Evolutionary conservation across 75 land plant genomes (phyloP).

Genomic region (Larix kaempferi): DNA sequence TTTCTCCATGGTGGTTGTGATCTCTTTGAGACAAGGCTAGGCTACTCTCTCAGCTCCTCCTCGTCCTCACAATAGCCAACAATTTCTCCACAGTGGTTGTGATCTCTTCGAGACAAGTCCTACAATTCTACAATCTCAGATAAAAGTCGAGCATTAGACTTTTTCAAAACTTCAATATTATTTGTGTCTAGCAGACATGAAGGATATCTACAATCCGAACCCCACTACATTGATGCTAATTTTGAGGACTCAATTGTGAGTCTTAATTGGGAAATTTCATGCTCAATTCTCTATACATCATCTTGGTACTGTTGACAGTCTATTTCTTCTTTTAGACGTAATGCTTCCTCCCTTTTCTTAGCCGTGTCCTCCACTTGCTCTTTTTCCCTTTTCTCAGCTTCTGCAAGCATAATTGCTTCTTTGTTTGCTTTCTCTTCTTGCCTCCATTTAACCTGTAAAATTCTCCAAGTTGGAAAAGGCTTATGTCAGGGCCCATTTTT

Average conservation of each 20-base stretch:
- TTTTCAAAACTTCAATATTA: conserved; percentile 12
- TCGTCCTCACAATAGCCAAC: too few species aligned
- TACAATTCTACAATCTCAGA: conserved; percentile 31
- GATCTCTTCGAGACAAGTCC: too few species aligned
- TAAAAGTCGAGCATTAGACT: conserved; percentile 15
- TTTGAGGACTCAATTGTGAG: conserved; percentile 58
- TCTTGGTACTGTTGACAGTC: conserved; percentile 50
- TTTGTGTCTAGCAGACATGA: conserved; percentile 15
- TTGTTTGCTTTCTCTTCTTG: too few species aligned
- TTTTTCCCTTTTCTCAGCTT: too few species aligned
- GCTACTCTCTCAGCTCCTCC: too few species aligned
- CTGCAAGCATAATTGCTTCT: too few species aligned
- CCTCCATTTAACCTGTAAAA: too few species aligned
- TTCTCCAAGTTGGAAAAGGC: too few species aligned
- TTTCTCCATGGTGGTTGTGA: too few species aligned
- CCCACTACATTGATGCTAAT: conserved; percentile 52
- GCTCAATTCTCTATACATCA: conserved; percentile 63
- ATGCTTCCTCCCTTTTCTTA: conserved; percentile 58
- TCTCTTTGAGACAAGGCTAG: conserved; percentile 39
- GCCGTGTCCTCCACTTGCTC: too few species aligned
- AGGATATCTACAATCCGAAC: conserved; percentile 32
- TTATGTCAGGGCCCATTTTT: too few species aligned
- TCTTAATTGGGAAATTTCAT: conserved; percentile 59
- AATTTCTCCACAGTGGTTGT: too few species aligned
- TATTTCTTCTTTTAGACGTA: conserved; percentile 55